A percentile compares a stretch with the other conserved stretches of the same genome.
These are phyloP conservation scores for Fusarium succisae DNA, from an alignment of 2,329 filamentous ascomycete genomes.

Conservation along the genomic window DNA sequence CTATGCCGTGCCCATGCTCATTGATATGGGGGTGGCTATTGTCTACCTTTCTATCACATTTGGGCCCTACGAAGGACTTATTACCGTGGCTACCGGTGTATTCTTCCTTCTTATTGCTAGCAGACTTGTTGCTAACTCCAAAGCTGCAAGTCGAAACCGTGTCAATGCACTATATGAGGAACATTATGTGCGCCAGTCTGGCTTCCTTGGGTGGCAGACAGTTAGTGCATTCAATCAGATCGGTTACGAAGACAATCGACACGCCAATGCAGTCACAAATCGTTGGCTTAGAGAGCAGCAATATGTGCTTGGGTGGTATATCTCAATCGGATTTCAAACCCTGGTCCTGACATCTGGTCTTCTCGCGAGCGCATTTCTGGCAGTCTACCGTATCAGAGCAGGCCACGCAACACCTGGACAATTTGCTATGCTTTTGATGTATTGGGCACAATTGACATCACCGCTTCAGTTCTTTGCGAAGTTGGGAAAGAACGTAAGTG, in stretches of 20 bases:
- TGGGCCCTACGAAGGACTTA: conserved; percentile 69
- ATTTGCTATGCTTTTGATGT: conserved; percentile 76
- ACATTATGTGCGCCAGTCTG: conserved; percentile 63
- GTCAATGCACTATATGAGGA: conserved; percentile 65
- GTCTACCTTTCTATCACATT: conserved; percentile 68
- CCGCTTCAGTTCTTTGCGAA: conserved; percentile 75
- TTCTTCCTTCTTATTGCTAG: conserved; percentile 65
- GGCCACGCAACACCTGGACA: conserved; percentile 69
- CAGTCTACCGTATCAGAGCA: conserved; percentile 73
- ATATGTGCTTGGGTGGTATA: conserved; percentile 55
- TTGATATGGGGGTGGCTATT: conserved; percentile 68
- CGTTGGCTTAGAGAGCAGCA: conserved; percentile 52
- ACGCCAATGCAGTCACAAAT: conserved; percentile 59
- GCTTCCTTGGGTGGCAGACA: conserved; percentile 68
- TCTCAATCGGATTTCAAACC: conserved; percentile 66
- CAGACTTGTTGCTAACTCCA: conserved; percentile 61
- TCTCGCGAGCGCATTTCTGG: conserved; percentile 68
- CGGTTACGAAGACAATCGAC: conserved; percentile 63
- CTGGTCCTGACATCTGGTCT: conserved; percentile 75
- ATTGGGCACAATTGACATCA: conserved; percentile 77
- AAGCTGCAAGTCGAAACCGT: conserved; percentile 59
- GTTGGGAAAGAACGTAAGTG: conserved; percentile 64
- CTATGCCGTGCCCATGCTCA: conserved; percentile 66
- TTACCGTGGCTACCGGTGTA: conserved; percentile 66
- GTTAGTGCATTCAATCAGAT: conserved; percentile 69